Conservation (phyloP, 164 flowering plant species). For the Magnolia changhungtana region DNA sequence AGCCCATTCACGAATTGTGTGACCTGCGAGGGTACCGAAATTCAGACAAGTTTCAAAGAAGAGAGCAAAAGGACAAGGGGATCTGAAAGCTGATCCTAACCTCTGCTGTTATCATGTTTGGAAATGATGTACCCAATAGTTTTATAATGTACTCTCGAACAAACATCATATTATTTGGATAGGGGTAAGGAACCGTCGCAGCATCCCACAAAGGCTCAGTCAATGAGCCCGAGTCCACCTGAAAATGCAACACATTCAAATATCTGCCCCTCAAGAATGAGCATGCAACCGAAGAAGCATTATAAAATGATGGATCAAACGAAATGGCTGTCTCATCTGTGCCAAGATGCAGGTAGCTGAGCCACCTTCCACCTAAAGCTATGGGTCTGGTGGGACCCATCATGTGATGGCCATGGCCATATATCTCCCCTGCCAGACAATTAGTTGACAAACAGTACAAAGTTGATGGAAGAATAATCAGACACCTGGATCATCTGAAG, state of each 20-base stretch:
- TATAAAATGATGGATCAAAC: too few relatives aligned
- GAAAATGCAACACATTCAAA: conserved; percentile 16
- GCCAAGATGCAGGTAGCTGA: too few relatives aligned
- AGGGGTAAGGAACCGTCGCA: conserved; percentile 63
- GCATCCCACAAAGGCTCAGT: conserved; percentile 95
- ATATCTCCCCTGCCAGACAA: too few relatives aligned
- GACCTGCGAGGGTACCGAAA: conserved; percentile 43
- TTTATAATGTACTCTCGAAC: conserved; percentile 86
- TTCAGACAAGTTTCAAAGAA: not conserved
- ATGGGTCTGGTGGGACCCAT: too few relatives aligned
- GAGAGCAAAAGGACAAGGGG: not conserved
- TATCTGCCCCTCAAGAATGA: not conserved
- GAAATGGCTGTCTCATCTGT: too few relatives aligned
- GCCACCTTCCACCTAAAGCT: too few relatives aligned
- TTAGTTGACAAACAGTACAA: too few relatives aligned
- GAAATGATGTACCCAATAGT: conserved; percentile 85
- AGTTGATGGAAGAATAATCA: too few relatives aligned
- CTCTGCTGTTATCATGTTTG: conserved; percentile 90
- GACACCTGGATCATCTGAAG: too few relatives aligned
- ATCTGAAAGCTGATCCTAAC: conserved; percentile 22
- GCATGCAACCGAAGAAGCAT: too few relatives aligned
- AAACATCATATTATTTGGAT: conserved; percentile 66
- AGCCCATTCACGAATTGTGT: conserved; percentile 83
- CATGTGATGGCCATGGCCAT: too few relatives aligned
- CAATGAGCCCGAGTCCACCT: conserved; percentile 78